Evolutionary conservation across 2,329 filamentous ascomycete species (phyloP).

Genomic region (Microdochium trichocladiopsis): DNA sequence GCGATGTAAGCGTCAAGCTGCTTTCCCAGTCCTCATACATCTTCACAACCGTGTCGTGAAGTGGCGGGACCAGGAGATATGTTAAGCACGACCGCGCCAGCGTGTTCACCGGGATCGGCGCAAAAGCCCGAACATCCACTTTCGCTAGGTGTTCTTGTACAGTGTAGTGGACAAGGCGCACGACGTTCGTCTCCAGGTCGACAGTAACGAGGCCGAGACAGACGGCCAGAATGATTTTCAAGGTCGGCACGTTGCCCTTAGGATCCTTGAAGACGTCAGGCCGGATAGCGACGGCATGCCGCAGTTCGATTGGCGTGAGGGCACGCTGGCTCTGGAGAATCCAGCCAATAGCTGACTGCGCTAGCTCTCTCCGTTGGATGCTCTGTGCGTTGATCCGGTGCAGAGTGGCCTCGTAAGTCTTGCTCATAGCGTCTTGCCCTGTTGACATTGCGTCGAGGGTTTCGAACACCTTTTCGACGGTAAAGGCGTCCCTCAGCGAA

Average conservation of each 20-base stretch:
- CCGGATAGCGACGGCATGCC: not conserved
- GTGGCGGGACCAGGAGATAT: not conserved
- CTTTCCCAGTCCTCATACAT: not conserved
- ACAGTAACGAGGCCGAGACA: not conserved
- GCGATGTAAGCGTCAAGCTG: not conserved
- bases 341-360: not conserved
- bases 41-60: not conserved
- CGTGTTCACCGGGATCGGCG: not conserved
- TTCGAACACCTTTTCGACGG: not conserved
- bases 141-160: not conserved
- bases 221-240: not conserved
- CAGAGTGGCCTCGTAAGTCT: not conserved
- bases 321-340: not conserved
- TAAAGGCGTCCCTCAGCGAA: not conserved
- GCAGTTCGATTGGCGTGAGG: not conserved
- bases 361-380: not conserved
- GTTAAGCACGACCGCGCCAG: not conserved
- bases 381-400: not conserved
- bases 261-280: not conserved
- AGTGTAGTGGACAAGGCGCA: not conserved
- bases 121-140: not conserved
- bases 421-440: not conserved
- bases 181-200: not conserved
- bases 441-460: not conserved
- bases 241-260: not conserved